Percentiles rank a stretch among this genome's conserved stretches.
Evolutionary conservation across 352 stramenopile species (phyloP).

Genomic region (Pythium apleroticum): DNA sequence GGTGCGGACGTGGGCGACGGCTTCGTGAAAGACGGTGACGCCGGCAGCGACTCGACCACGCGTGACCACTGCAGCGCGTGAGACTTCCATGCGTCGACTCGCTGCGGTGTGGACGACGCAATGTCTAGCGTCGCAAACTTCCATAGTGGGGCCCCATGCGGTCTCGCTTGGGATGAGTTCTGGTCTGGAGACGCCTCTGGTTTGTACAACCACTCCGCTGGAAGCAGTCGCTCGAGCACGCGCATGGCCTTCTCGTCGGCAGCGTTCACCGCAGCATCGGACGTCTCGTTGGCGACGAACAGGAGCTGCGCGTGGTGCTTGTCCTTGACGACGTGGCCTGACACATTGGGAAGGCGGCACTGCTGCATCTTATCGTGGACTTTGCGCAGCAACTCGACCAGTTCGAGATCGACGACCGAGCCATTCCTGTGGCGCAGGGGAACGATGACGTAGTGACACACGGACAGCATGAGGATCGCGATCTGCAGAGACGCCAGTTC

Average conservation of each 20-base stretch:
- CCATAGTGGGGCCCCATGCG: neutral
- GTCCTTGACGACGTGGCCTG: constrained; percentile 38
- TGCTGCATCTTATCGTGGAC: constrained; percentile 53
- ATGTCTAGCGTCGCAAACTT: constrained; percentile 15
- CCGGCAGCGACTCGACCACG: constrained; percentile 19
- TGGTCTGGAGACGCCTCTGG: neutral
- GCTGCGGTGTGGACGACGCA: neutral
- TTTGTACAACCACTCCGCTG: constrained; percentile 22
- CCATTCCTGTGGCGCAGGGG: constrained; percentile 38
- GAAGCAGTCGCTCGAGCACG: constrained; percentile 39
- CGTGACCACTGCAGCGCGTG: constrained; percentile 13
- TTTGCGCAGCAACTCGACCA: constrained; percentile 49
- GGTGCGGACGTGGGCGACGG: neutral
- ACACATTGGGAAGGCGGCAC: constrained; percentile 62
- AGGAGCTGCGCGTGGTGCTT: constrained; percentile 60
- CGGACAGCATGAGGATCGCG: constrained; percentile 60
- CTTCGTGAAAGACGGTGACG: constrained; percentile 20
- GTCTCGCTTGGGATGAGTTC: neutral
- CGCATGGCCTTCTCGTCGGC: constrained; percentile 11
- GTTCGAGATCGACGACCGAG: constrained; percentile 35
- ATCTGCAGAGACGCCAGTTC: constrained; percentile 64
- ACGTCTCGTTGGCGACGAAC: constrained; percentile 57
- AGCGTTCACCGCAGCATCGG: neutral
- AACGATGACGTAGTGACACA: constrained; percentile 80
- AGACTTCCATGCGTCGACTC: constrained; percentile 8